phyloP scores from a whole-genome alignment of 2,329 filamentous ascomycete genomes.

The Ophiostoma sp. region DNA sequence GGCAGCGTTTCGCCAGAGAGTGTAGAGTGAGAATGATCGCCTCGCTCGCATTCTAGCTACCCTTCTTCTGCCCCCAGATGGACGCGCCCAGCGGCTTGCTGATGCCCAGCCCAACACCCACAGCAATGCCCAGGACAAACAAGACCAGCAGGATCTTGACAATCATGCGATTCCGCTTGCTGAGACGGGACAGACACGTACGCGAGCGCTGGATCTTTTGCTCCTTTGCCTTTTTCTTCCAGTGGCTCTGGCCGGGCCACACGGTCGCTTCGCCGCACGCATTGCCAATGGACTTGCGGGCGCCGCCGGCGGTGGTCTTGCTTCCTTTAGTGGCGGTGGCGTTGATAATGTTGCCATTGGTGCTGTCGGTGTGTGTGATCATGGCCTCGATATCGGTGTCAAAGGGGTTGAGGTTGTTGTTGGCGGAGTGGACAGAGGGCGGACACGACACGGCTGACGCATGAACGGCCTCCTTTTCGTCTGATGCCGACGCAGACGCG shows the following conservation, averaged over 20 bases:
- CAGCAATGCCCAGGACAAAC: conserved; percentile 49
- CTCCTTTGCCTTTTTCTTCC: conserved; percentile 55
- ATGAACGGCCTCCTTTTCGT: conserved; percentile 19
- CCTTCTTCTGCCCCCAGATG: conserved; percentile 42
- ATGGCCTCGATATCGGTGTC: conserved; percentile 55
- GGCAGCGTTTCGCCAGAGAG: neutral
- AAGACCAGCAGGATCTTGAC: conserved; percentile 51
- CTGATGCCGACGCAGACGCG: conserved; percentile 23
- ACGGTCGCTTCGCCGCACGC: conserved; percentile 47
- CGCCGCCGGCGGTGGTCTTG: neutral
- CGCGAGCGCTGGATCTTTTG: conserved; percentile 50
- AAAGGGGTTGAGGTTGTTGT: conserved; percentile 43
- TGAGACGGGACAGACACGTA: conserved; percentile 49
- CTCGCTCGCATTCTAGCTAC: neutral
- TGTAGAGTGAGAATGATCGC: neutral
- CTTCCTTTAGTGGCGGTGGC: conserved; percentile 35
- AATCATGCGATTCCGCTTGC: conserved; percentile 50
- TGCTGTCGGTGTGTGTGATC: conserved; percentile 34
- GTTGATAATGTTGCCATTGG: neutral
- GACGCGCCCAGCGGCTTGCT: conserved; percentile 57
- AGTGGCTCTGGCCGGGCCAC: conserved; percentile 57
- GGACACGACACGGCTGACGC: conserved; percentile 42
- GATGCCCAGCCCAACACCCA: conserved; percentile 55
- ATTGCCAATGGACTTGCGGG: neutral
- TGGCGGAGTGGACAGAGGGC: conserved; percentile 34